Evolutionary conservation across 257 asterid species (phyloP).

Genomic region (Scutellaria baicalensis): DNA sequence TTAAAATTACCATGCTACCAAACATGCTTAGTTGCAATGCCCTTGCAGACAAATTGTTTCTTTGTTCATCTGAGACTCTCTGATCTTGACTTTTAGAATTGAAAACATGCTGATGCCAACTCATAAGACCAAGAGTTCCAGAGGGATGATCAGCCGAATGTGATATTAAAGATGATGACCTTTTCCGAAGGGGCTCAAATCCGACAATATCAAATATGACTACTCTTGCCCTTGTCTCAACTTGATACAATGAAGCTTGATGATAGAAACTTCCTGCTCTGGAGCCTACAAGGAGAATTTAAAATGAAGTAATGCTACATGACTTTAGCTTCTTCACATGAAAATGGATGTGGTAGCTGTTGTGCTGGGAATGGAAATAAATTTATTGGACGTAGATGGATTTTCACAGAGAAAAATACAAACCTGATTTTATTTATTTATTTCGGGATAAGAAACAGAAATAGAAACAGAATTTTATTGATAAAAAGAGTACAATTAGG

Average conservation of each 20-base stretch:
- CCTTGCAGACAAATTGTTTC: constrained; percentile 53
- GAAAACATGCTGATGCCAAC: constrained; percentile 59
- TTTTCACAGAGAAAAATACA: too few species aligned
- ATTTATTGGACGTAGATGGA: too few species aligned
- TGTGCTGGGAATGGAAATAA: too few species aligned
- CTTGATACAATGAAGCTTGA: constrained; percentile 47
- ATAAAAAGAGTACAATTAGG: too few species aligned
- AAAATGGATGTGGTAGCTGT: neutral
- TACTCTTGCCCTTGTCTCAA: constrained; percentile 73
- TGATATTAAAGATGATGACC: constrained; percentile 44
- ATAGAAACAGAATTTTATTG: too few species aligned
- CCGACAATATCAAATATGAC: constrained; percentile 62
- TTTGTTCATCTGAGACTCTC: constrained; percentile 28
- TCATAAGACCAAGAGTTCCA: constrained; percentile 59
- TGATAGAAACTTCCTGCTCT: constrained; percentile 46
- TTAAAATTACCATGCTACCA: constrained; percentile 68
- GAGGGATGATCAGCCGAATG: constrained; percentile 46
- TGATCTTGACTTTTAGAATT: constrained; percentile 20
- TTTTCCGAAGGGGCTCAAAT: constrained; percentile 45
- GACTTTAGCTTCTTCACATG: neutral
- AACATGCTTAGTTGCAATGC: constrained; percentile 75
- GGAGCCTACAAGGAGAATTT: constrained; percentile 26
- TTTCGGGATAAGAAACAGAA: too few species aligned
- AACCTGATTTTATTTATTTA: too few species aligned
- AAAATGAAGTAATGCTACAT: neutral